Base-by-base conservation (phyloP, 805 yeast species). In the Trichomonascus vanleenenianus region DNA sequence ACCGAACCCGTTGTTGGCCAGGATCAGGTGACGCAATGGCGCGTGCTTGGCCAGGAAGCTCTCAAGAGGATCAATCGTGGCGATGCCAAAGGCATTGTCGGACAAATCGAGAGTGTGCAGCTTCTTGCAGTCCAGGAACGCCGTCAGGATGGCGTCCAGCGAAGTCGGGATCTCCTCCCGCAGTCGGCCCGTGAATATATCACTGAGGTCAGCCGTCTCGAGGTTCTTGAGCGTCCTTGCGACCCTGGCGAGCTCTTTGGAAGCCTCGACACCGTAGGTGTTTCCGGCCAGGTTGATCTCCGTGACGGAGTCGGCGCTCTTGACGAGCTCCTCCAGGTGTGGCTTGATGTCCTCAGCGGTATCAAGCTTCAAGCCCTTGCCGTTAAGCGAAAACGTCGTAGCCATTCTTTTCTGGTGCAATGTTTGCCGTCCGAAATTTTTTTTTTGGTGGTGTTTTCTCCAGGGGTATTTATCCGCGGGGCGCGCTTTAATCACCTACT, bases 1-100 rank as follows among this genome's bases (percentile, higher is more conserved):
- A 31, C 99, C 99, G 79, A 93, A 83, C 46, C 99, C 99, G 64
- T 93, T 93, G 67, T 93, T 93, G 40, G 96, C 83, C 51, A 93
- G 72, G 54, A 86, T 81, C 63, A 93, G 75, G 62, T 93, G 96
- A 65, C 85, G 83, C 46, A 93, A 68, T 20, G 94, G 79, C 14
- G 78, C 74, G 31, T 91, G 95, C 56, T 81, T 73, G 10, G 85
- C 69, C 48, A 93, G 71, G 57, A 81, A 88, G 22, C 71, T 73
- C 61, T 93, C 96, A 46, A 93, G 73, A 7, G 93, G 94, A 48
- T 83, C 95, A 50, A 93, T 86, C 19, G 97, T 85, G 60, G 93
- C 94, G 60, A 93, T 81, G 10, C 99, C 99, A 62, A 91, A 83
- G 0, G 99, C 99, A 63, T 93, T 93, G 65, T 93, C 98, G 57